Conservation (phyloP, 108 stramenopile genomes). For the Discostella stelligeroides region DNA sequence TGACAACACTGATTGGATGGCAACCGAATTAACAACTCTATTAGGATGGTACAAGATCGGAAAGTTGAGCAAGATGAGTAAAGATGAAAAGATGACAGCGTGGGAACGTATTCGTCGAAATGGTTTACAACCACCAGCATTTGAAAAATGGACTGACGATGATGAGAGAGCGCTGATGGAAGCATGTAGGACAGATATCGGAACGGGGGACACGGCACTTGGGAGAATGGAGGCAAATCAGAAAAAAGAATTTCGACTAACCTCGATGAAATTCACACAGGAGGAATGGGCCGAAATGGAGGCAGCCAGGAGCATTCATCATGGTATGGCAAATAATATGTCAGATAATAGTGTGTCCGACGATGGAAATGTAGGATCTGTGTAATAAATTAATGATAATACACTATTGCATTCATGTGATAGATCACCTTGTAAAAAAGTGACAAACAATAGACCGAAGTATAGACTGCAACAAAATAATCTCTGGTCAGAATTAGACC, state of each 20-base stretch:
- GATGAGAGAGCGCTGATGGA: neutral
- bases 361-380: too few relatives aligned
- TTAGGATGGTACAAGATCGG: neutral
- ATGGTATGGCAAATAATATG: too few relatives aligned
- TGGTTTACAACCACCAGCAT: neutral
- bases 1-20: neutral
- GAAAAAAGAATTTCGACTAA: neutral
- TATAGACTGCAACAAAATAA: too few relatives aligned
- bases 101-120: neutral
- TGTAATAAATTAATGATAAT: too few relatives aligned
- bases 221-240: neutral
- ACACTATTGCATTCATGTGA: too few relatives aligned
- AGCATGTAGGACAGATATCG: neutral
- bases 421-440: too few relatives aligned
- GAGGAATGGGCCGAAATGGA: too few relatives aligned
- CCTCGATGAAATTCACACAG: neutral
- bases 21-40: neutral
- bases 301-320: too few relatives aligned
- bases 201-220: neutral
- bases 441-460: too few relatives aligned
- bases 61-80: neutral
- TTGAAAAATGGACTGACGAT: neutral
- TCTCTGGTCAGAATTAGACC: too few relatives aligned
- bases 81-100: neutral
- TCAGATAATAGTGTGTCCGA: too few relatives aligned